These are phyloP conservation scores for Mycena alexandri DNA, from an alignment of 768 basidiomycete genomes.

Conservation along the genomic window DNA sequence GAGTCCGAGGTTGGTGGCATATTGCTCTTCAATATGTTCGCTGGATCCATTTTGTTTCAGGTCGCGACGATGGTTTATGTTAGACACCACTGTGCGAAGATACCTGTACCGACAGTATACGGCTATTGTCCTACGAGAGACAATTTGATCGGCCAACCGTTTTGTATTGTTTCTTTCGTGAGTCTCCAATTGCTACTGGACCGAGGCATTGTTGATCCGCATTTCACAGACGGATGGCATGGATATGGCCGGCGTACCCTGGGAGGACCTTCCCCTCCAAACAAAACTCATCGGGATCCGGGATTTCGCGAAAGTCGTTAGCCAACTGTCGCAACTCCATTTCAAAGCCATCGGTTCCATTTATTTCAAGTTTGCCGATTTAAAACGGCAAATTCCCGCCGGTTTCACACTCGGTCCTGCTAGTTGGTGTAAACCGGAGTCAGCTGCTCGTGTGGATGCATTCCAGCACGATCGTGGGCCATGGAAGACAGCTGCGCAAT, in stretches of 20 bases:
- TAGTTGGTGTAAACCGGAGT: conserved; percentile 40
- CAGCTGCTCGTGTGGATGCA: conserved; percentile 28
- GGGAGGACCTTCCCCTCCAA: conserved; percentile 39
- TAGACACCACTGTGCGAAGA: conserved; percentile 32
- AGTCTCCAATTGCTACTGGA: neutral
- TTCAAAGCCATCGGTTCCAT: conserved; percentile 42
- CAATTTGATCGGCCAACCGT: conserved; percentile 40
- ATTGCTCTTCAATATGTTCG: neutral
- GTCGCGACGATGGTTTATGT: conserved; percentile 44
- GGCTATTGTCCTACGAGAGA: conserved; percentile 41
- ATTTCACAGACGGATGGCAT: conserved; percentile 34
- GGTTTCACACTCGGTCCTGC: conserved; percentile 39
- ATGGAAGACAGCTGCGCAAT: conserved; percentile 37
- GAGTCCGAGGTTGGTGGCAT: conserved; percentile 39
- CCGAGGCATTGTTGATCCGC: neutral
- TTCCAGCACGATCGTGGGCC: conserved; percentile 40
- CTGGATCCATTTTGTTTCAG: conserved; percentile 12
- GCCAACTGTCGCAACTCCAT: conserved; percentile 38
- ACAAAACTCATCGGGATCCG: conserved; percentile 39
- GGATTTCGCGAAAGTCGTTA: conserved; percentile 39
- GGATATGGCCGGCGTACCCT: conserved; percentile 38
- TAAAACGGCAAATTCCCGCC: conserved; percentile 16
- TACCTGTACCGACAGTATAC: conserved; percentile 42
- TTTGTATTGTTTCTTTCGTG: conserved; percentile 41
- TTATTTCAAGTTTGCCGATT: conserved; percentile 40